Percentiles rank a stretch among this genome's conserved stretches.
phyloP scores from a whole-genome alignment of 148 eudicot genomes.

The Silene latifolia region DNA sequence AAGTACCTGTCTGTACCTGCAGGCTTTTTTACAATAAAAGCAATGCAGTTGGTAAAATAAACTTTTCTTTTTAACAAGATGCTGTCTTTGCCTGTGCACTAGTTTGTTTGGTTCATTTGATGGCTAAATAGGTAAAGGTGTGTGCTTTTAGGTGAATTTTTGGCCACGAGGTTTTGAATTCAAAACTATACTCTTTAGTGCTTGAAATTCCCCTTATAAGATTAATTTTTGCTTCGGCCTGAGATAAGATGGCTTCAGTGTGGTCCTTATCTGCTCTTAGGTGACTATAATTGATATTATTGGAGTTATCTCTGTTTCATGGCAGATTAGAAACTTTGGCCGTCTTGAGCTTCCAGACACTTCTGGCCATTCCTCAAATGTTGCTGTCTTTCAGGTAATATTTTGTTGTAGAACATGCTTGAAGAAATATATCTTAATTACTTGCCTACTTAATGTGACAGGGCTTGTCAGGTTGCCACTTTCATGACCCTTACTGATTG shows the following conservation, averaged over 20 bases:
- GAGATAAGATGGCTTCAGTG: background rate
- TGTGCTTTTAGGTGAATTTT: background rate
- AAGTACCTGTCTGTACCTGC: background rate
- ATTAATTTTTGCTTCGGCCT: background rate
- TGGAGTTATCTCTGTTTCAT: constrained; percentile 12
- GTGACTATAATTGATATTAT: background rate
- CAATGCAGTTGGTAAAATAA: background rate
- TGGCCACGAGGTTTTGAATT: background rate
- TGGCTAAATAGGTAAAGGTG: background rate
- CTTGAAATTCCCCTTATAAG: no score
- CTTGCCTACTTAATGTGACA: background rate
- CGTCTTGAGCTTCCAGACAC: constrained; percentile 71
- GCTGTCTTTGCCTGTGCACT: background rate
- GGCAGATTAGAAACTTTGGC: constrained; percentile 53
- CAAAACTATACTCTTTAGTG: background rate
- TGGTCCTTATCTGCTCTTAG: background rate
- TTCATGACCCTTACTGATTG: constrained; percentile 4
- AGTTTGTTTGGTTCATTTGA: background rate
- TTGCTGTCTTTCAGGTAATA: constrained; percentile 83
- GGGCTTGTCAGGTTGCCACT: background rate
- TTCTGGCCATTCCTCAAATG: constrained; percentile 55
- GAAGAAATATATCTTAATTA: background rate
- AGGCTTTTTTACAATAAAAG: background rate
- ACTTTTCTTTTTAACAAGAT: background rate
- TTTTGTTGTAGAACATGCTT: constrained; percentile 12